Percentiles rank a stretch among this genome's conserved stretches.
phyloP scores from a whole-genome alignment of 2,329 filamentous ascomycete genomes.

The Fusarium sp. region DNA sequence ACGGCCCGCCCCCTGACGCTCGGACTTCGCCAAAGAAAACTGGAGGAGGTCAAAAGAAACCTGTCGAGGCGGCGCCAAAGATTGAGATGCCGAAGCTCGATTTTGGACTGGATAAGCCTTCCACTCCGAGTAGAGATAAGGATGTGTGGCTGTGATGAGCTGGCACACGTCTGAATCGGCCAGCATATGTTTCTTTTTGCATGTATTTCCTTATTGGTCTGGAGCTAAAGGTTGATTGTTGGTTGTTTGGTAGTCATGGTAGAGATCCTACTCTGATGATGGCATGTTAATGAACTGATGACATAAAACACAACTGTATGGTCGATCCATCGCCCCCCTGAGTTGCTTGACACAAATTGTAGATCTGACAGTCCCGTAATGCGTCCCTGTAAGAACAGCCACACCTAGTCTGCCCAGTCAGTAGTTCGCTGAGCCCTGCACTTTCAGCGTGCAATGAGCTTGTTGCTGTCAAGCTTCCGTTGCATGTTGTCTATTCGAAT shows the following conservation, averaged over 20 bases:
- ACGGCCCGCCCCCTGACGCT: constrained; percentile 65
- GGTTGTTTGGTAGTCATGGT: constrained; percentile 47
- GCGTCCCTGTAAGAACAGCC: background rate
- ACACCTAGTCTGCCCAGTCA: constrained; percentile 1
- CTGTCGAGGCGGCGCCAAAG: constrained; percentile 67
- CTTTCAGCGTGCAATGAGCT: background rate
- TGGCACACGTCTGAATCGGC: constrained; percentile 19
- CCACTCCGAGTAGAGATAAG: constrained; percentile 47
- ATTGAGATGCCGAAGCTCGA: constrained; percentile 71
- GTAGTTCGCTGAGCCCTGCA: background rate
- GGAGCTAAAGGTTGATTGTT: constrained; percentile 44
- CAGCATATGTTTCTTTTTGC: constrained; percentile 40
- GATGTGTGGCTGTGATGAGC: constrained; percentile 49
- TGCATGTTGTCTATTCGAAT: background rate
- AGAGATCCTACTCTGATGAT: constrained; percentile 49
- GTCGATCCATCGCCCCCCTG: constrained; percentile 17
- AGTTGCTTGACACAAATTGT: constrained; percentile 24
- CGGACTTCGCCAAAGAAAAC: constrained; percentile 50
- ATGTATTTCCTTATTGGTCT: constrained; percentile 41
- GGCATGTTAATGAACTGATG: constrained; percentile 57
- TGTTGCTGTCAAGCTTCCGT: background rate
- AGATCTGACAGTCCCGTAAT: constrained; percentile 18
- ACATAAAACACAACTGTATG: constrained; percentile 43
- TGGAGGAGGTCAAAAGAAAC: constrained; percentile 58
- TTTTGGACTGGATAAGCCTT: constrained; percentile 56